phyloP scores from a whole-genome alignment of 2,329 filamentous ascomycete genomes.

The Alternaria burnsii region DNA sequence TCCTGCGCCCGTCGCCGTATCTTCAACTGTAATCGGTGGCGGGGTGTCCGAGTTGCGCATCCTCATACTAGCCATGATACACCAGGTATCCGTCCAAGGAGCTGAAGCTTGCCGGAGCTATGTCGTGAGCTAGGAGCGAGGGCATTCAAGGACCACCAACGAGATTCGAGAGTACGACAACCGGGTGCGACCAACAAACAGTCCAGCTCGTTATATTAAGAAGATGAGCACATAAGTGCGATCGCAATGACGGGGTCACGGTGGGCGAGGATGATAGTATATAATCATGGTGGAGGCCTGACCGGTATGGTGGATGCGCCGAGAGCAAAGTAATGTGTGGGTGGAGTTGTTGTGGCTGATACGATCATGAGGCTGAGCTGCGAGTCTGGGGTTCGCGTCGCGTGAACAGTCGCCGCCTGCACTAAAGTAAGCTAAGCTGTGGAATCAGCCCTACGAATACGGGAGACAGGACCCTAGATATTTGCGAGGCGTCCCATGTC shows the following conservation, averaged over 20 bases:
- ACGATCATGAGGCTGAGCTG: constrained; percentile 19
- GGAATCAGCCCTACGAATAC: constrained; percentile 3
- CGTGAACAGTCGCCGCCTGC: not conserved
- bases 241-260: not conserved
- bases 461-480: not conserved
- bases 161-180: constrained; percentile 1
- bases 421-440: constrained; percentile 4
- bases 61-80: constrained; percentile 11
- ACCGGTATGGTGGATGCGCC: constrained; percentile 3
- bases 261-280: not conserved
- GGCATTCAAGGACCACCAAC: constrained; percentile 7
- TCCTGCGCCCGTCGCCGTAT: constrained; percentile 37
- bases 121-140: not conserved
- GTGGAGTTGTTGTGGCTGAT: constrained; percentile 14
- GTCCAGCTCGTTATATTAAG: not conserved
- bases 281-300: constrained; percentile 11
- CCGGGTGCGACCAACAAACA: constrained; percentile 8
- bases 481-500: not conserved
- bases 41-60: constrained; percentile 29
- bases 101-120: constrained; percentile 4
- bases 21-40: constrained; percentile 48
- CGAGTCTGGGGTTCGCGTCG: constrained; percentile 2
- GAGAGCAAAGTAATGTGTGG: not conserved
- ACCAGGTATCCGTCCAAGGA: not conserved
- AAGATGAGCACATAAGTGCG: not conserved